A percentile compares a stretch with the other conserved stretches of the same genome.
Evolutionary conservation across 768 basidiomycete species (phyloP).

Genomic region (Calocybe gangraenosa): DNA sequence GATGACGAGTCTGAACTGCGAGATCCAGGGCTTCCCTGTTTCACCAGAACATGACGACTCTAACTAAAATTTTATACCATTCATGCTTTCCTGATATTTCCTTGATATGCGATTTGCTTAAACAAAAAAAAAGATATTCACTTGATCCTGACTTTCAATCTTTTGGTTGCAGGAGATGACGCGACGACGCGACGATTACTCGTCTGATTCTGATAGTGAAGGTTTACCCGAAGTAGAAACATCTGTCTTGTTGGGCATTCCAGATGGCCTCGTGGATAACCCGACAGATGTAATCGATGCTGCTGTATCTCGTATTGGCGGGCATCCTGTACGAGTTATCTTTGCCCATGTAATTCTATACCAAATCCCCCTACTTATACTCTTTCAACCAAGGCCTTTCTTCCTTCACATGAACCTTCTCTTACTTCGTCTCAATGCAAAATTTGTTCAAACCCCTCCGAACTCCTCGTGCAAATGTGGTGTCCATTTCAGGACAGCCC

Average conservation of each 20-base stretch:
- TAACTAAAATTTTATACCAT: conserved; percentile 62
- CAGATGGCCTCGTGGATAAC: conserved; percentile 65
- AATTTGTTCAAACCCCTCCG: conserved; percentile 69
- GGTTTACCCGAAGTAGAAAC: conserved; percentile 55
- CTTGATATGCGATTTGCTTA: too few relatives aligned
- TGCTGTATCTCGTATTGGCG: conserved; percentile 86
- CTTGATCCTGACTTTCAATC: conserved; percentile 15
- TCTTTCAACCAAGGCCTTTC: conserved; percentile 59
- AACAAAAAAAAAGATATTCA: background rate
- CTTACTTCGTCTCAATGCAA: conserved; percentile 67
- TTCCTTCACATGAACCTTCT: conserved; percentile 59
- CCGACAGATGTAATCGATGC: conserved; percentile 63
- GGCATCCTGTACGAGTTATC: conserved; percentile 76
- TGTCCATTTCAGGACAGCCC: conserved; percentile 84
- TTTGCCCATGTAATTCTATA: conserved; percentile 42
- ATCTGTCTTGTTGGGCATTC: conserved; percentile 72
- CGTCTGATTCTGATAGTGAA: conserved; percentile 82
- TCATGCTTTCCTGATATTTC: conserved; percentile 87
- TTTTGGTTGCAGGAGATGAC: conserved; percentile 31
- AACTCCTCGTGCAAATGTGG: conserved; percentile 84
- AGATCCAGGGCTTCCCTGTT: conserved; percentile 57
- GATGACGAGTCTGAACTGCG: conserved; percentile 80
- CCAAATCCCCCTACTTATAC: conserved; percentile 43
- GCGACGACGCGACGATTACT: conserved; percentile 48
- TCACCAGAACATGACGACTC: conserved; percentile 58